phyloP scores from a whole-genome alignment of 192 early-diverging fungal species.

The Umbelopsis ramanniana region DNA sequence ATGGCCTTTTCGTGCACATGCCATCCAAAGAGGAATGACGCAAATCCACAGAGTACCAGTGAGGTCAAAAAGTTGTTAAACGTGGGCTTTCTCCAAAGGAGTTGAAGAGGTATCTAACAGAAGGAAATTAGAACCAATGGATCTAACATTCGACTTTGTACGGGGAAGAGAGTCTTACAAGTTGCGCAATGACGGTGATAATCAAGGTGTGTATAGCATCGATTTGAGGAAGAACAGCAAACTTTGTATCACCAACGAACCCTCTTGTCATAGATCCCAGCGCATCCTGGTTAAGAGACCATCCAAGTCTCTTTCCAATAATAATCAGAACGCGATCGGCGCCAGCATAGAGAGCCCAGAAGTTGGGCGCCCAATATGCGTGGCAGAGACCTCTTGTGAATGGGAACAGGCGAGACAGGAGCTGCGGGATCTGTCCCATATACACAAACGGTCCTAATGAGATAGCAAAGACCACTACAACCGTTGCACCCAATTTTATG shows the following conservation, averaged over 20 bases:
- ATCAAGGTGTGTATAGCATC: constrained; percentile 71
- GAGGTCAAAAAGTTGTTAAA: constrained; percentile 69
- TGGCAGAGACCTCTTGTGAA: constrained; percentile 97
- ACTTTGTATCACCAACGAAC: constrained; percentile 85
- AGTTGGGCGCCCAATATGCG: constrained; percentile 97
- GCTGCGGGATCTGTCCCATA: constrained; percentile 74
- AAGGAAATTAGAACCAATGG: background rate
- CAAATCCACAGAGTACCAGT: constrained; percentile 80
- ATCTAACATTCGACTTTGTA: background rate
- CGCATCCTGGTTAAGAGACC: constrained; percentile 48
- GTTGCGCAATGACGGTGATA: constrained; percentile 72
- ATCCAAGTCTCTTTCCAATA: constrained; percentile 40
- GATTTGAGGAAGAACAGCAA: constrained; percentile 80
- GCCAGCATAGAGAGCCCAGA: constrained; percentile 93
- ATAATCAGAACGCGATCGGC: constrained; percentile 74
- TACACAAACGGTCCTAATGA: constrained; percentile 85
- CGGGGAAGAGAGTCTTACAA: constrained; percentile 48
- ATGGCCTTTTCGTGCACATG: constrained; percentile 99
- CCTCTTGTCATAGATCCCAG: constrained; percentile 81
- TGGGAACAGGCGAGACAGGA: constrained; percentile 86
- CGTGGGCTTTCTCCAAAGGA: constrained; percentile 59
- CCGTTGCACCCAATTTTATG: constrained; percentile 63
- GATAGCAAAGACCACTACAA: constrained; percentile 70
- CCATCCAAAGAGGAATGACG: constrained; percentile 95
- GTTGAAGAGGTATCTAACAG: constrained; percentile 49